These are phyloP conservation scores for Fusarium drepaniforme DNA, from an alignment of 2,329 filamentous ascomycete species.

Conservation along the genomic window DNA sequence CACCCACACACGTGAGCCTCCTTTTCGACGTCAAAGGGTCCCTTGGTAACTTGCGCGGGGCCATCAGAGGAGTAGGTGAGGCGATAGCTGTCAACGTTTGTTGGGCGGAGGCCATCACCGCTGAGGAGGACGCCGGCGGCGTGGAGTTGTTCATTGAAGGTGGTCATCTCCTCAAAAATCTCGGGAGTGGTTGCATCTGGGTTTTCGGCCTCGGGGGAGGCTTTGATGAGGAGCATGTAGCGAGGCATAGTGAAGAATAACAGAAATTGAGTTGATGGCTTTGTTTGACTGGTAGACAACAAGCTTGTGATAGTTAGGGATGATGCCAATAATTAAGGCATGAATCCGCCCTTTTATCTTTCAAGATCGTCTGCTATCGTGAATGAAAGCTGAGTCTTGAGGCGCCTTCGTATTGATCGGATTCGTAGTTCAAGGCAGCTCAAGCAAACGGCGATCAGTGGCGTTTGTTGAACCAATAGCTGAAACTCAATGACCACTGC, in stretches of 20 bases:
- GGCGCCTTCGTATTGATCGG: not conserved
- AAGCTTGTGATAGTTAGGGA: not conserved
- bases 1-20: constrained; percentile 45
- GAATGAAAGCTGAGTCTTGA: not conserved
- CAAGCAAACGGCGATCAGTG: not conserved
- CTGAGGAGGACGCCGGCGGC: constrained; percentile 44
- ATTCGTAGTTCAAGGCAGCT: not conserved
- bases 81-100: constrained; percentile 42
- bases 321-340: too few relatives aligned
- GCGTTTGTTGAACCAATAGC: not conserved
- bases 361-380: not conserved
- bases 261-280: not conserved
- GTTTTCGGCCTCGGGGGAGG: constrained; percentile 39
- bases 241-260: constrained; percentile 40
- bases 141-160: constrained; percentile 45
- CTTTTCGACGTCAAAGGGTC: constrained; percentile 46
- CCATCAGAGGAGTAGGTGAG: constrained; percentile 40
- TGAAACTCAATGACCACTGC: not conserved
- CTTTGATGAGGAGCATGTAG: constrained; percentile 48
- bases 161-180: constrained; percentile 42
- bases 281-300: too few relatives aligned
- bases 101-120: constrained; percentile 44
- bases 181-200: constrained; percentile 24
- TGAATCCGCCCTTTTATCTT: not conserved
- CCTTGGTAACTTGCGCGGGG: constrained; percentile 37